These are phyloP conservation scores for Neopestalotiopsis rosae DNA, from an alignment of 2,329 filamentous ascomycete genomes.

Conservation along the genomic window DNA sequence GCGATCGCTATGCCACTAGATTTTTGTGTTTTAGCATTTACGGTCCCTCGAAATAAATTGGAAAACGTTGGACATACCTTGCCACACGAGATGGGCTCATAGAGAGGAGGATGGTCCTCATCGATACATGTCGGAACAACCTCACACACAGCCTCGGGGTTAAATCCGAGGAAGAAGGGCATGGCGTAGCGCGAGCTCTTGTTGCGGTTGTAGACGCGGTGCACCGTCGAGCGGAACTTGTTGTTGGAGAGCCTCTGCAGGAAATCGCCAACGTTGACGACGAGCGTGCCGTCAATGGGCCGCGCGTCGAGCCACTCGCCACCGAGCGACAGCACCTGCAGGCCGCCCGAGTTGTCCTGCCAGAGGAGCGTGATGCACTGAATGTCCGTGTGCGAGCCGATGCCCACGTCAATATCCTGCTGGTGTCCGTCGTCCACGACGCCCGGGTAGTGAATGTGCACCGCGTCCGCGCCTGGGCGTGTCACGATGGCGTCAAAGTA, in stretches of 20 bases:
- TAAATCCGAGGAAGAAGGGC: slow-evolving; percentile 46
- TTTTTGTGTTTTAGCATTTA: slow-evolving; percentile 1
- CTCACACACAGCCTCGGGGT: slow-evolving; percentile 44
- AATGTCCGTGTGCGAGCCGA: slow-evolving; percentile 54
- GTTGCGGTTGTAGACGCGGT: slow-evolving; percentile 43
- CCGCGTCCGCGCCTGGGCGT: slow-evolving; percentile 33
- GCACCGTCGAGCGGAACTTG: slow-evolving; percentile 35
- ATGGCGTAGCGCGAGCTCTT: slow-evolving; percentile 44
- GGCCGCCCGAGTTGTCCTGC: slow-evolving; percentile 47
- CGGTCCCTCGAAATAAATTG: slow-evolving; percentile 24
- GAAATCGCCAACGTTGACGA: slow-evolving; percentile 52
- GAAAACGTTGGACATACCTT: slow-evolving; percentile 24
- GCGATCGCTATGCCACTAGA: slow-evolving; percentile 30
- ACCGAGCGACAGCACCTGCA: slow-evolving; percentile 50
- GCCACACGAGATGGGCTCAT: slow-evolving; percentile 26
- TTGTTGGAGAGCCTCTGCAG: slow-evolving; percentile 48
- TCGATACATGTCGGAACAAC: slow-evolving; percentile 31
- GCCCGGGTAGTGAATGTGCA: slow-evolving; percentile 46
- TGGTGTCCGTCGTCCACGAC: slow-evolving; percentile 27
- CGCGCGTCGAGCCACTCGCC: slow-evolving; percentile 50
- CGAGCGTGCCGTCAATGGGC: slow-evolving; percentile 47
- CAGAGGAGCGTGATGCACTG: slow-evolving; percentile 54
- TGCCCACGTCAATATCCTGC: slow-evolving; percentile 34
- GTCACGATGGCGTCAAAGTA: slow-evolving; percentile 43
- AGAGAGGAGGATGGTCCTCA: slow-evolving; percentile 22